Conservation (phyloP, 805 yeast genomes). For the Ogataea populi-albae region DNA sequence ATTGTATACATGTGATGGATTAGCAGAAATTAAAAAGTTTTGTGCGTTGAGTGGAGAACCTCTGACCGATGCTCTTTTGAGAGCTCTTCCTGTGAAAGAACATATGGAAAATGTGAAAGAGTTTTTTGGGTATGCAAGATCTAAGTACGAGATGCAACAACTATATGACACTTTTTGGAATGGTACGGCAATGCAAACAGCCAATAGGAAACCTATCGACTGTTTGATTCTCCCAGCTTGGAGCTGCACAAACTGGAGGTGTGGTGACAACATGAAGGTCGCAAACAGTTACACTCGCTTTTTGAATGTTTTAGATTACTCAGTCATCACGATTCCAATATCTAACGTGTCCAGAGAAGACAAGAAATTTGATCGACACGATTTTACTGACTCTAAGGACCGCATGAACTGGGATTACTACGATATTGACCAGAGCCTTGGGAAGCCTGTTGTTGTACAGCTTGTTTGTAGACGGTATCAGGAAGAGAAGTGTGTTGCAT, state of each 20-base stretch:
- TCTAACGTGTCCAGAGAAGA: constrained; percentile 37
- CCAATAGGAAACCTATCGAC: constrained; percentile 41
- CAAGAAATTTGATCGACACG: constrained; percentile 33
- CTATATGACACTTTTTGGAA: constrained; percentile 38
- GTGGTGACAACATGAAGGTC: constrained; percentile 39
- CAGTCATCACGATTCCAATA: constrained; percentile 43
- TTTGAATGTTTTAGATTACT: constrained; percentile 53
- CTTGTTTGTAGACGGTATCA: constrained; percentile 51
- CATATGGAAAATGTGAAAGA: constrained; percentile 22
- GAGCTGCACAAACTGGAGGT: constrained; percentile 39
- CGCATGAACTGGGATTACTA: constrained; percentile 37
- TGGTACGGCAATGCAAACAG: constrained; percentile 31
- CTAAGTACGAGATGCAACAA: constrained; percentile 36
- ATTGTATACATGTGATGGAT: constrained; percentile 25
- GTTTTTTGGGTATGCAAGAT: constrained; percentile 39
- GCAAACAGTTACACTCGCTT: constrained; percentile 53
- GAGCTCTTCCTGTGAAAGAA: constrained; percentile 21
- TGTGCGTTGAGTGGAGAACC: constrained; percentile 33
- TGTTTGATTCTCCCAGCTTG: constrained; percentile 49
- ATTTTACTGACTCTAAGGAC: constrained; percentile 35
- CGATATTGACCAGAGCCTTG: constrained; percentile 44
- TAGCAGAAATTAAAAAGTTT: constrained; percentile 24
- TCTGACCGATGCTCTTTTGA: constrained; percentile 15
- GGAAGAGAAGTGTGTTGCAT: constrained; percentile 53
- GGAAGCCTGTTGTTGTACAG: constrained; percentile 57